Base-by-base conservation (phyloP, 1,284 basidiomycete genomes). In the Coniophora puteana region DNA sequence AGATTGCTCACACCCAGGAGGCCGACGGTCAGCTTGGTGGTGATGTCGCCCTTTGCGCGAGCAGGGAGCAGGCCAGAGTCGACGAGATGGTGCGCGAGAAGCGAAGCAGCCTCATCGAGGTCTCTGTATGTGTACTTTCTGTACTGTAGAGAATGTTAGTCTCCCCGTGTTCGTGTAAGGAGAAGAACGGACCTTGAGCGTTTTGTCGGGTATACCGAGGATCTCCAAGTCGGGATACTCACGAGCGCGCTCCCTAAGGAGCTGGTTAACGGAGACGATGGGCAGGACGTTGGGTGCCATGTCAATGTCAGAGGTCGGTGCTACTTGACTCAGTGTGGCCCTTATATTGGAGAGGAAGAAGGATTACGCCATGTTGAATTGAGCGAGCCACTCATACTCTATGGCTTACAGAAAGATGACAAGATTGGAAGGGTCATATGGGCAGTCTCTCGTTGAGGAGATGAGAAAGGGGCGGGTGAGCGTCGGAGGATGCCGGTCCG, bases 1-100 rank as follows among this genome's bases (percentile, higher is more conserved):
- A 60, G 47, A 38, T 58, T 61, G 43, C 48, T 61, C 23, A 54
- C 27, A 1, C 55, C 57, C 23, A 61, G 31, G 12, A 57, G 30
- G 20, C 51, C 59, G 21, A 61, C 46, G 1, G 55, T 56, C 28
- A 59, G 52, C 24, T 24, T 54, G 28, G 48, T 57, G 12, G 53
- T 45, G 27, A 44, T 18, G 36, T 57, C 57, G 7, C 57, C 55
- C 35, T 49, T 56, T 35, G 41, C 27, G 8, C 57, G 55, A 33
- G 55, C 51, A 1, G 44, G 45, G 5, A 57, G 48, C 13, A 33
- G 16, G 6, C 51, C 51, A 1, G 42, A 42, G 37, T 56, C 48
- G 37, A 33, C 56, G 21, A 59, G 13, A 36, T 59, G 36, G 27
- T 61, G 56, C 3, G 59, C 59, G 18, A 57, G 46, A 8, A 57